Percentiles rank a stretch among this genome's conserved stretches.
These are phyloP conservation scores for Knoxdaviesia proteae DNA, from an alignment of 2,329 filamentous ascomycete genomes.

Conservation along the genomic window DNA sequence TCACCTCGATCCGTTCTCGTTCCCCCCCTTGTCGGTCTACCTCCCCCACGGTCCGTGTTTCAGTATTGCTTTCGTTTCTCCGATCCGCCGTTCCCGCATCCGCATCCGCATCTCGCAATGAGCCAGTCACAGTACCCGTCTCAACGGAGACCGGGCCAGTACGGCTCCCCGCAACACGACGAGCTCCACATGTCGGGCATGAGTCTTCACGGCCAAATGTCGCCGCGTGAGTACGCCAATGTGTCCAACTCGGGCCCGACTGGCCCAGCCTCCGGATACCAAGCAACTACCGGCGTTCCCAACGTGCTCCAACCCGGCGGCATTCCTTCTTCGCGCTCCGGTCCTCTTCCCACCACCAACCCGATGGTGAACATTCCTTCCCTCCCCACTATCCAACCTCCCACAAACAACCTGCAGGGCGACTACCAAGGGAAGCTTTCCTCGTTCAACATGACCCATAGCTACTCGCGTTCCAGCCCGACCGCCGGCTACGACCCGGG, in stretches of 20 bases:
- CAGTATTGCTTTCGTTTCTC: no score
- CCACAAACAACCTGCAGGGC: slow-evolving; percentile 6
- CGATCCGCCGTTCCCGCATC: no score
- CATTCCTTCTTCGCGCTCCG: slow-evolving; percentile 14
- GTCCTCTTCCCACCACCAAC: slow-evolving; percentile 18
- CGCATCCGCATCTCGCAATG: slow-evolving; percentile 8
- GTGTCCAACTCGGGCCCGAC: slow-evolving; percentile 17
- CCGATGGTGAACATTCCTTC: slow-evolving; percentile 13
- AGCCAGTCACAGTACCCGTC: slow-evolving; percentile 19
- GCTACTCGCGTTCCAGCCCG: slow-evolving; percentile 72
- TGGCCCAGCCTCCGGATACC: slow-evolving; percentile 22
- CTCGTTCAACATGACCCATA: slow-evolving; percentile 23
- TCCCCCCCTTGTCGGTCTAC: no score
- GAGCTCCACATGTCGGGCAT: slow-evolving; percentile 33
- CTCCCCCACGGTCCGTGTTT: no score
- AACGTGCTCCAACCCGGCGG: slow-evolving; percentile 38
- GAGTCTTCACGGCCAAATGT: slow-evolving; percentile 20
- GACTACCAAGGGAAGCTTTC: slow-evolving; percentile 2
- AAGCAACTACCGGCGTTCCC: slow-evolving; percentile 24
- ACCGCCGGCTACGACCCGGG: slow-evolving; percentile 34
- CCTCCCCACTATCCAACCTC: slow-evolving; percentile 23
- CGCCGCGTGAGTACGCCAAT: slow-evolving; percentile 23
- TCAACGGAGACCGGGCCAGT: slow-evolving; percentile 8
- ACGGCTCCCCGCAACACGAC: slow-evolving; percentile 17
- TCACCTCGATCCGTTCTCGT: no score